Evolutionary conservation across 2,329 filamentous ascomycete genomes (phyloP).

Genomic region (Penicillium sp.): DNA sequence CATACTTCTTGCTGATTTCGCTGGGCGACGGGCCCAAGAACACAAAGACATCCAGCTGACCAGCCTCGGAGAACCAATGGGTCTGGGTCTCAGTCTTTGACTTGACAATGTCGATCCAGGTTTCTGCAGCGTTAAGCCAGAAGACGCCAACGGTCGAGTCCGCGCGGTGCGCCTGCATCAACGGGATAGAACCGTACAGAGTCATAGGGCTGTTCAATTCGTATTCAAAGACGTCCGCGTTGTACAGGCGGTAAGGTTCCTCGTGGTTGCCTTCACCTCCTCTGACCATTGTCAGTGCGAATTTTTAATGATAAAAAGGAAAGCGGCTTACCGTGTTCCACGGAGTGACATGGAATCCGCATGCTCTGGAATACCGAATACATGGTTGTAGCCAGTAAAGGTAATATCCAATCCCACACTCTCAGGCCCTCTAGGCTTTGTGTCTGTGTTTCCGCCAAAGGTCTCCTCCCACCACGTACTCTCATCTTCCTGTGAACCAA

Average conservation of each 20-base stretch:
- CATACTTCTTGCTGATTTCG: constrained; percentile 80
- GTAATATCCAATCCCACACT: constrained; percentile 89
- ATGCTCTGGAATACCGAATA: constrained; percentile 94
- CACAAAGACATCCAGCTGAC: constrained; percentile 88
- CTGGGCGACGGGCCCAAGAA: constrained; percentile 88
- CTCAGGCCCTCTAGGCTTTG: constrained; percentile 93
- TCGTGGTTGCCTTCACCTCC: constrained; percentile 83
- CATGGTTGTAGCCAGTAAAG: constrained; percentile 88
- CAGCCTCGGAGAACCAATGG: constrained; percentile 95
- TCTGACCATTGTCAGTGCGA: constrained; percentile 39
- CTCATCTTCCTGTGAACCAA: constrained; percentile 58
- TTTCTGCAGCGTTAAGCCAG: constrained; percentile 97
- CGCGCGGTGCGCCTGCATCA: constrained; percentile 96
- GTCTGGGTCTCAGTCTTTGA: constrained; percentile 79
- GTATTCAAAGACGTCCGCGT: constrained; percentile 97
- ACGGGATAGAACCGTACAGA: constrained; percentile 93
- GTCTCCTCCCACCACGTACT: constrained; percentile 98
- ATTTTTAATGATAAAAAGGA: not conserved
- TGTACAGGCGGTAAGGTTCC: constrained; percentile 94
- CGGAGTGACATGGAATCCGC: constrained; percentile 85
- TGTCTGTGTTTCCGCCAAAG: constrained; percentile 93
- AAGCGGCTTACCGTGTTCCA: constrained; percentile 69
- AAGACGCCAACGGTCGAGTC: constrained; percentile 94
- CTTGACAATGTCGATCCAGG: constrained; percentile 95
- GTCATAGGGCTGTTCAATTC: constrained; percentile 98